These are phyloP conservation scores for Naganishia kalamii DNA, from an alignment of 768 basidiomycete genomes.

Conservation along the genomic window DNA sequence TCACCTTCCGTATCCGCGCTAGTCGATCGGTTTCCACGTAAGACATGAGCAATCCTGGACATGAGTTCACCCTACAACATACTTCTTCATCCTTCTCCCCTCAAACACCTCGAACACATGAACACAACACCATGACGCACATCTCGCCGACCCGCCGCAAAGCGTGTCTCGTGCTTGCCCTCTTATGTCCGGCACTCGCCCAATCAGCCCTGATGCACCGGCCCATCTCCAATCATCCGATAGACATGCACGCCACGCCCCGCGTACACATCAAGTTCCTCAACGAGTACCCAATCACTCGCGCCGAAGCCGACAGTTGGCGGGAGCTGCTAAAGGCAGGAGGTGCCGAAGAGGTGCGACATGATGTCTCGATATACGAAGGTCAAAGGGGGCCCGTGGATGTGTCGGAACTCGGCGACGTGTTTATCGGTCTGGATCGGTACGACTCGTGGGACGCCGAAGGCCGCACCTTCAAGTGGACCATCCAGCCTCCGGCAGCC, in stretches of 20 bases:
- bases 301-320: slow-evolving; percentile 32
- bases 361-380: background rate
- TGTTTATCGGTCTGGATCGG: slow-evolving; percentile 20
- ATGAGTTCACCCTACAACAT: too few species aligned
- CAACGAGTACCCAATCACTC: slow-evolving; percentile 36
- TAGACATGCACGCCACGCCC: slow-evolving; percentile 38
- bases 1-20: background rate
- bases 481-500: too few species aligned
- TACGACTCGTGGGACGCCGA: background rate
- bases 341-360: background rate
- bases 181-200: slow-evolving; percentile 4
- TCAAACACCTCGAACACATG: background rate
- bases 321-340: background rate
- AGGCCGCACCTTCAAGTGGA: background rate
- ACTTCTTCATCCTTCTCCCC: too few species aligned
- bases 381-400: slow-evolving; percentile 20
- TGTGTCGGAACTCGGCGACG: slow-evolving; percentile 33
- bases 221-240: slow-evolving; percentile 31
- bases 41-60: background rate
- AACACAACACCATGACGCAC: background rate
- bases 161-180: background rate
- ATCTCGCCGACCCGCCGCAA: background rate
- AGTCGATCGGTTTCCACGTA: background rate
- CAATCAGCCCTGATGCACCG: slow-evolving; percentile 21
- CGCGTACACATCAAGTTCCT: slow-evolving; percentile 42